Conservation (phyloP, 139 green algal genomes). For the Haematococcus sp. region DNA sequence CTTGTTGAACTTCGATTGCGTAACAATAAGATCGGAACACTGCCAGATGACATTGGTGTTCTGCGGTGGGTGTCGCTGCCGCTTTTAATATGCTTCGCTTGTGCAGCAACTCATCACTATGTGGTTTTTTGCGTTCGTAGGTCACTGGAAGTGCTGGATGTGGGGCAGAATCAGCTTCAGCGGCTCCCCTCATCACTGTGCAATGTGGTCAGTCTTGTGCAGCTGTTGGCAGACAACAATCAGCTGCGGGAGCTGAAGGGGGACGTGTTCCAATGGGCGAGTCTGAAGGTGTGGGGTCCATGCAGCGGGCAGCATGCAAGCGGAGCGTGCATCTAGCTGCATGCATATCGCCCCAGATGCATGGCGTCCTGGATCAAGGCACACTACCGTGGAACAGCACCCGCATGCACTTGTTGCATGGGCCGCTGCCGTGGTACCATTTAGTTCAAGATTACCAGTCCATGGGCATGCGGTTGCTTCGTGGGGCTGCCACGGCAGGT, state of each 20-base stretch:
- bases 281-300: too few species aligned
- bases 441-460: neutral
- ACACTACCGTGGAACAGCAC: neutral
- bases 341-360: too few species aligned
- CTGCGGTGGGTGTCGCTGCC: neutral
- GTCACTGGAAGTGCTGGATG: slow-evolving; percentile 11
- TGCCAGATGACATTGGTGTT: slow-evolving; percentile 14
- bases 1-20: slow-evolving; percentile 2
- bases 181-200: neutral
- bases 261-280: slow-evolving; percentile 3
- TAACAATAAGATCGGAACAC: neutral
- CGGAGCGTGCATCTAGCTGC: too few species aligned
- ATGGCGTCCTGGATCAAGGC: neutral
- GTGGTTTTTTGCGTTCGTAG: neutral
- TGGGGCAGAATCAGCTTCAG: slow-evolving; percentile 9
- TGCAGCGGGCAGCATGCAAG: too few species aligned
- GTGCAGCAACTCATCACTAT: neutral
- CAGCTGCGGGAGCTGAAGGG: neutral
- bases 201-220: neutral
- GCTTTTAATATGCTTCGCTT: too few species aligned
- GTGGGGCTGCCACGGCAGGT: neutral
- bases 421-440: neutral
- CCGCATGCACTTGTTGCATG: neutral
- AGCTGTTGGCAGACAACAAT: slow-evolving; percentile 1
- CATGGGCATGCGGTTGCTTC: neutral